Evolutionary conservation across 169 alveolate species (phyloP), one percentile per base, ranked within the genome.

Genomic region (Babesia bigemina): DNA sequence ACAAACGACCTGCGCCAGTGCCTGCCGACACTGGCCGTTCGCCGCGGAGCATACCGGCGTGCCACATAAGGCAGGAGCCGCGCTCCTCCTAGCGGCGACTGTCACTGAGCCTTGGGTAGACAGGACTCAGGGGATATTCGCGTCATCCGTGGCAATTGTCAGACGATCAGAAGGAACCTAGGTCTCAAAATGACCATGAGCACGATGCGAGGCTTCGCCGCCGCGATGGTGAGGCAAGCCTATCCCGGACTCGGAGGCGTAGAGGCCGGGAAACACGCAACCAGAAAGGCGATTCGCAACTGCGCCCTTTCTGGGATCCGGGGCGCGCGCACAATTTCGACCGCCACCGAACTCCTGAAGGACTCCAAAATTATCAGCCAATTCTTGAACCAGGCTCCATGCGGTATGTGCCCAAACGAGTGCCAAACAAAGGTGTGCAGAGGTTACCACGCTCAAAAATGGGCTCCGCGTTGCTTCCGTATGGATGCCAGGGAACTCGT

Each of bases 401-500:
- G 87, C 44, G 79, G 87, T 79, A 79, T 12, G 76, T 70, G 22
- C 12, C 22, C 10, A 21, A 3, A 45, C 0, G 22, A 21, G 29
- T 9, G 10, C 47, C 36, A 17, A 44, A 9, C 81, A 26, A 0
- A 16, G 45, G 8, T 65, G 33, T 33, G 55, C 66, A 58, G 86
- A 88, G 29, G 63, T 85, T 33, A 78, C 95, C 28, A 91, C 87
- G 29, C 83, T 94, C n/a, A 49, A 91, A 17, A 94, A 94, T 70
- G 97, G 98, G 12, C 70, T 95, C 47, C 79, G 96, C 48, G 96
- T 95, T 28, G 98, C 98, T n/a, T 90, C 96, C 10, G 91, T 88
- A 42, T 58, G 88, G 53, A 85, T 74, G 67, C 91, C 92, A 17
- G 88, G 88, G 29, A 62, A 71, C 39, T 84, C 95, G 0, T 91